phyloP scores from a whole-genome alignment of 306 rosid species.

The Citrullus mucosospermus region DNA sequence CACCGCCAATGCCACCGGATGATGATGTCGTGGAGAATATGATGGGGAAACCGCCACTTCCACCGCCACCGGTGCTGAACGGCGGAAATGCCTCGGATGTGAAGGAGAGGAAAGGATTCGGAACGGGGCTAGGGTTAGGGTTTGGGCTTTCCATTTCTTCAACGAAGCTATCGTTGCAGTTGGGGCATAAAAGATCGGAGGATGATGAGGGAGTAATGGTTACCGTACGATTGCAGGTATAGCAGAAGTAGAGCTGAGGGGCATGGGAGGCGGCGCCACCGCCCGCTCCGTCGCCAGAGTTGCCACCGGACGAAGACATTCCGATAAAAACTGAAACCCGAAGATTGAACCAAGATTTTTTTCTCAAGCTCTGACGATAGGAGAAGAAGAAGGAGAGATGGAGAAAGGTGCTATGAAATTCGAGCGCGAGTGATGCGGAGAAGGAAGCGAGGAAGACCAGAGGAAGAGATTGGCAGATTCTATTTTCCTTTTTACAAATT shows the following conservation, averaged over 20 bases:
- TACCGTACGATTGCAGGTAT: slow-evolving; percentile 55
- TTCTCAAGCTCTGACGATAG: neutral
- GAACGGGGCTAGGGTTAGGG: slow-evolving; percentile 27
- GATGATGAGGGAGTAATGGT: slow-evolving; percentile 36
- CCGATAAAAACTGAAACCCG: neutral
- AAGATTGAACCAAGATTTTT: neutral
- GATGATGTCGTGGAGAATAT: slow-evolving; percentile 26
- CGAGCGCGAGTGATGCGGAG: slow-evolving; percentile 8
- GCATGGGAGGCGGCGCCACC: slow-evolving; percentile 13
- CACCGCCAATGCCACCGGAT: slow-evolving; percentile 11
- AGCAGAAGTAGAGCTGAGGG: slow-evolving; percentile 54
- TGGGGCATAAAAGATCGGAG: slow-evolving; percentile 57
- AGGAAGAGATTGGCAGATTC: slow-evolving; percentile 8
- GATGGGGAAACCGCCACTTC: slow-evolving; percentile 21
- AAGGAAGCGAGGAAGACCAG: slow-evolving; percentile 19
- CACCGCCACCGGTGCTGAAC: slow-evolving; percentile 15
- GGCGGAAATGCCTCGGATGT: slow-evolving; percentile 20
- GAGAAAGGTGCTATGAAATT: neutral
- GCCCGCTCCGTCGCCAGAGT: slow-evolving; percentile 15
- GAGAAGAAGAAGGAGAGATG: slow-evolving; percentile 3
- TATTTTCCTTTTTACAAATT: neutral
- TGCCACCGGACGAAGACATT: slow-evolving; percentile 62
- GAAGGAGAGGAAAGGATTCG: slow-evolving; percentile 33
- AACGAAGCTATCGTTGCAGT: slow-evolving; percentile 47
- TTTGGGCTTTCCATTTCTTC: slow-evolving; percentile 58